Evolutionary conservation across 441 rosid species (phyloP).

Genomic region (Gossypium lobatum): DNA sequence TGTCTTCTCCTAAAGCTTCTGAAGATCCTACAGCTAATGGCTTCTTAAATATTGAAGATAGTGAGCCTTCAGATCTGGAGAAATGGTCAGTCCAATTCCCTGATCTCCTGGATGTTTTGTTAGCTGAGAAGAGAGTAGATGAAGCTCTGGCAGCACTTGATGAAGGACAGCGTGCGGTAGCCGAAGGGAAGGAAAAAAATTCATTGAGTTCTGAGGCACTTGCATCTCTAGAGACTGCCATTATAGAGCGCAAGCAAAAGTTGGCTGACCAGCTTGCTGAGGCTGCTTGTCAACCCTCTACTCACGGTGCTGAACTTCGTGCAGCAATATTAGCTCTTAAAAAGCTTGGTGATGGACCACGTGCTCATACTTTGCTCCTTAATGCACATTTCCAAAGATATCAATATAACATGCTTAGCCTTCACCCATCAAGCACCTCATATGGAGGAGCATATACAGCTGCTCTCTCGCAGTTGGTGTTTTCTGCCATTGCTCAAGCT

Average conservation of each 20-base stretch:
- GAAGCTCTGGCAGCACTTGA: slow-evolving; percentile 79
- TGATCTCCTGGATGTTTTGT: slow-evolving; percentile 79
- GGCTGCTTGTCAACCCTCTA: slow-evolving; percentile 94
- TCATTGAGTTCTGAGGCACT: slow-evolving; percentile 45
- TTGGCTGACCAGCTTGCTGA: slow-evolving; percentile 94
- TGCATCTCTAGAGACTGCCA: slow-evolving; percentile 49
- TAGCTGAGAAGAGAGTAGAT: slow-evolving; percentile 41
- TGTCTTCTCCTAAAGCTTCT: slow-evolving; percentile 34
- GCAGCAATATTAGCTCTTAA: slow-evolving; percentile 88
- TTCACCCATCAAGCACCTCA: slow-evolving; percentile 91
- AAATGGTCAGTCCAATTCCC: slow-evolving; percentile 82
- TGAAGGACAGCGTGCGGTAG: slow-evolving; percentile 63
- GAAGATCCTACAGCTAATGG: slow-evolving; percentile 42
- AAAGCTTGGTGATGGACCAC: slow-evolving; percentile 95
- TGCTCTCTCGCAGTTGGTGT: slow-evolving; percentile 89
- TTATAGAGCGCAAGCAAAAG: slow-evolving; percentile 69
- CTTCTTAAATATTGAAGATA: not conserved
- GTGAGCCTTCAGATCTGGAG: slow-evolving; percentile 68
- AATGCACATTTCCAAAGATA: slow-evolving; percentile 81
- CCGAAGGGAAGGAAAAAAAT: slow-evolving; percentile 57
- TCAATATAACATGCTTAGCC: slow-evolving; percentile 84
- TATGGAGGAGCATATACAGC: slow-evolving; percentile 99
- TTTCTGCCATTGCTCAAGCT: slow-evolving; percentile 94
- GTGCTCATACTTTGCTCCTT: slow-evolving; percentile 89
- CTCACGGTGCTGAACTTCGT: slow-evolving; percentile 22